Conservation (phyloP, 2,329 filamentous ascomycete genomes). For the Hypoxylon sp. region DNA sequence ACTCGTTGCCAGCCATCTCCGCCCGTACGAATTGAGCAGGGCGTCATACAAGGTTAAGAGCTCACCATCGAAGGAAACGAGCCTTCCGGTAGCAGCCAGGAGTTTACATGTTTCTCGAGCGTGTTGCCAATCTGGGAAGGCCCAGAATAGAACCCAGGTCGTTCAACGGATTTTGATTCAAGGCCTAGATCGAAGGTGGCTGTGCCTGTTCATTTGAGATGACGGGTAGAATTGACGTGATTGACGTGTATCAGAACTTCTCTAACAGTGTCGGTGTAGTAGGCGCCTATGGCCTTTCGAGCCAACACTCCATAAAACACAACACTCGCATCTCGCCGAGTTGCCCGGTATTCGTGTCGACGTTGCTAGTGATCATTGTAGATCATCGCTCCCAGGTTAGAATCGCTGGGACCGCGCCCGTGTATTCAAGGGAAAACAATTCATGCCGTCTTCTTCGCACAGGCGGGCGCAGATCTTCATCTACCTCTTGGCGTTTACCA, state of each 20-base stretch:
- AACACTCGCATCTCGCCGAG: slow-evolving; percentile 3
- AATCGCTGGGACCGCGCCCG: slow-evolving; percentile 7
- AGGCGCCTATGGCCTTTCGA: slow-evolving; percentile 18
- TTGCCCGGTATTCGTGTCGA: slow-evolving; percentile 4
- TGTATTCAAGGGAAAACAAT: slow-evolving; percentile 14
- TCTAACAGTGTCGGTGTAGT: slow-evolving; percentile 14
- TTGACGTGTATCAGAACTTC: slow-evolving; percentile 22
- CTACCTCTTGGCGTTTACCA: slow-evolving; percentile 23
- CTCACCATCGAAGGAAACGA: slow-evolving; percentile 34
- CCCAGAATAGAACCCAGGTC: slow-evolving; percentile 22
- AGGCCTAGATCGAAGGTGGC: slow-evolving; percentile 30
- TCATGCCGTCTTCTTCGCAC: slow-evolving; percentile 8
- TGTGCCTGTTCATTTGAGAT: slow-evolving; percentile 28
- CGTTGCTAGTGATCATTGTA: slow-evolving; percentile 8
- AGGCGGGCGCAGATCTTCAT: slow-evolving; percentile 34
- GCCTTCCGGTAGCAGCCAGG: slow-evolving; percentile 44
- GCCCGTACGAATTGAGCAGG: slow-evolving; percentile 1
- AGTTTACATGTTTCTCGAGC: slow-evolving; percentile 26
- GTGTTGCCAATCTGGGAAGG: slow-evolving; percentile 10
- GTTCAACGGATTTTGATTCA: slow-evolving; percentile 15
- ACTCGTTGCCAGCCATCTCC: neutral
- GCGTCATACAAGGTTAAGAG: slow-evolving; percentile 30
- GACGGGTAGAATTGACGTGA: slow-evolving; percentile 18
- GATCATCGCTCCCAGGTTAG: slow-evolving; percentile 9
- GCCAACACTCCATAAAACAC: slow-evolving; percentile 5